Evolutionary conservation across 2,329 filamentous ascomycete genomes (phyloP), one percentile per base, ranked within the genome.

Genomic region (Hymenotorrendiella dingleyae): DNA sequence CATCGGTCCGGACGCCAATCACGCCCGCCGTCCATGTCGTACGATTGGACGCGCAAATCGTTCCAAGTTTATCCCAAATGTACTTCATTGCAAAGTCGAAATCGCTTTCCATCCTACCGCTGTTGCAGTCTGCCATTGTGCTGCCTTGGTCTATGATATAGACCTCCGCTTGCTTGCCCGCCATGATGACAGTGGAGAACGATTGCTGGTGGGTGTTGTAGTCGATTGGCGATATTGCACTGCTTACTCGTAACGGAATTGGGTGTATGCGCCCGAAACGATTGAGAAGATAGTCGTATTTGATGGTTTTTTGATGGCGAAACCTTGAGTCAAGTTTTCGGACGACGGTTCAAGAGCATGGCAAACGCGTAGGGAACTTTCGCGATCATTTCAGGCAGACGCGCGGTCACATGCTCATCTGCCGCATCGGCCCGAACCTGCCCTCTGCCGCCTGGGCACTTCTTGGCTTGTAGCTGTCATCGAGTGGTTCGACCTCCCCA

Each of bases 71-170:
- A 71, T 97, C 91, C 90, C 91, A 98, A 37, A 97, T 77, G 66
- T 95, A 98, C 49, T 80, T 79, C 79, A 97, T 82, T 36, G 80
- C 78, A 80, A 84, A 98, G 47, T 96, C 87, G 14, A 98, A 76
- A 62, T 97, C 85, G 3, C 84, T 84, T 62, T 91, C 78, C 16
- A 70, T 62, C 53, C 93, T 80, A 20, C 84, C 87, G 66, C 78
- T 73, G 54, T 80, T 77, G 55, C 71, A 75, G 60, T 84, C 71
- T 45, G 74, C 83, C 86, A 94, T 96, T n/a, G 90, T 86, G 58
- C 69, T 72, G 45, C 89, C 90, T 19, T 96, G 71, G 66, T 98
- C 93, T 47, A 98, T 67, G 54, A 98, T 84, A 64, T 93, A 98
- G 32, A 97, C 78, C 0, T 84, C 93, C 7, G 89, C 88, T 69